Evolutionary conservation across 129 eudicot species (phyloP), one percentile per base, ranked within the genome.

Genomic region (Sambucus nigra): DNA sequence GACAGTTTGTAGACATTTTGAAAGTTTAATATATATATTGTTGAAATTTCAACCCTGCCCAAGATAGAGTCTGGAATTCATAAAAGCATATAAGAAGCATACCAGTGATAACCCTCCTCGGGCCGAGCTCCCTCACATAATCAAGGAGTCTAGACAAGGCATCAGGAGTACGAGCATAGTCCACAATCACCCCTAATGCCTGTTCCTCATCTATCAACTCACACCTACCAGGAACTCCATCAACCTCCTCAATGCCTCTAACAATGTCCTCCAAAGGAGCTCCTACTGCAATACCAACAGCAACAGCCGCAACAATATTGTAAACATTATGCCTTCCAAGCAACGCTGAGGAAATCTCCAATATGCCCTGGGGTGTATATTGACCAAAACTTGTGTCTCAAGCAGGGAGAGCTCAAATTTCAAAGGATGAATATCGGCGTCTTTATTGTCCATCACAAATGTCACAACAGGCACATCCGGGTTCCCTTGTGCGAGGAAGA

Each of bases 151-250:
- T 86, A 22, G 95, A 91, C 58, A 91, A 70, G 23, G 76, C 88
- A 72, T 60, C 84, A 5, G 99, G 99, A 58, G 95, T 91, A 74
- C 68, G 73, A 18, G 99, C 99, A 66, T 86, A 68, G 63, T 91
- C 95, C 26, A 91, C 99, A 53, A 91, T 76, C 57, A 91, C 99
- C 44, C 99, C 99, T 69, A 79, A 91, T 24, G 99, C 84, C 67
- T 91, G 99, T 70, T 86, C 99, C 69, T 91, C 95, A 33, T 91
- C 99, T 26, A 91, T 91, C 73, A 91, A 80, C 82, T 91, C 99
- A 53, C 94, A 91, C 68, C 99, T 72, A 22, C 99, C 99, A 0
- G 99, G 99, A 32, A 91, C 95, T 3, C 81, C 84, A 77, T 91
- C 99, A 68, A 91, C 95, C 81, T 91, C 99, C 68, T 91, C 99